Evolutionary conservation across 2,329 filamentous ascomycete genomes (phyloP).

Genomic region (Aspergillus glaucus): DNA sequence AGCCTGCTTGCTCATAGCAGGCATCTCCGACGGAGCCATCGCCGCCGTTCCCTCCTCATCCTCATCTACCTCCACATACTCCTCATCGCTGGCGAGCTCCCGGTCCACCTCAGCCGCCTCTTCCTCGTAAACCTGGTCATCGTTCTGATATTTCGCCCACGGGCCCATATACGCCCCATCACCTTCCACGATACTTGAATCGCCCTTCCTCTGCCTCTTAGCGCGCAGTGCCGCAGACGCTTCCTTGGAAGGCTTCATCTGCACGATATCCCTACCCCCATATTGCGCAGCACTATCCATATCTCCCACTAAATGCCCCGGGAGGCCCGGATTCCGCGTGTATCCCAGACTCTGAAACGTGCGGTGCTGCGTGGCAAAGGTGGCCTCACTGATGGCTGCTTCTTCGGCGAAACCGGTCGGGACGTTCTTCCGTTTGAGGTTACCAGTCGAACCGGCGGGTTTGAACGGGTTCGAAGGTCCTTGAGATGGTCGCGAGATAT

Average conservation of each 20-base stretch:
- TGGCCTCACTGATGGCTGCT: conserved; percentile 81
- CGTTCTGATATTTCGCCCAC: conserved; percentile 78
- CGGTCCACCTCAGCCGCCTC: conserved; percentile 61
- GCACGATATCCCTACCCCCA: conserved; percentile 48
- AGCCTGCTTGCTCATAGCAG: conserved; percentile 45
- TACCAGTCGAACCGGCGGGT: conserved; percentile 47
- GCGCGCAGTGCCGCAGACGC: conserved; percentile 60
- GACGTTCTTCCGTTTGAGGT: conserved; percentile 70
- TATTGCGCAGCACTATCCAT: conserved; percentile 39
- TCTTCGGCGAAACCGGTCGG: conserved; percentile 84
- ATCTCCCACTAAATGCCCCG: conserved; percentile 44
- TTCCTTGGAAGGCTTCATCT: conserved; percentile 60
- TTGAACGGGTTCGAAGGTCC: conserved; percentile 73
- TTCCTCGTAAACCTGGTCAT: conserved; percentile 65
- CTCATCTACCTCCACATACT: conserved; percentile 56
- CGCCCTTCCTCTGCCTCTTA: conserved; percentile 79
- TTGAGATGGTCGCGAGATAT: conserved; percentile 58
- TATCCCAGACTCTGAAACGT: conserved; percentile 64
- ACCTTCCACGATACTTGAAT: conserved; percentile 76
- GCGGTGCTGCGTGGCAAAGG: conserved; percentile 80
- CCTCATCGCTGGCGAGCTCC: conserved; percentile 69
- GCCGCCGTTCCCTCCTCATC: conserved; percentile 55
- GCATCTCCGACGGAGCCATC: conserved; percentile 47
- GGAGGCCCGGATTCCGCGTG: conserved; percentile 43
- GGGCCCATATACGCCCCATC: conserved; percentile 85